phyloP scores from a whole-genome alignment of 2,329 filamentous ascomycete species.

The Bipolaris victoriae region DNA sequence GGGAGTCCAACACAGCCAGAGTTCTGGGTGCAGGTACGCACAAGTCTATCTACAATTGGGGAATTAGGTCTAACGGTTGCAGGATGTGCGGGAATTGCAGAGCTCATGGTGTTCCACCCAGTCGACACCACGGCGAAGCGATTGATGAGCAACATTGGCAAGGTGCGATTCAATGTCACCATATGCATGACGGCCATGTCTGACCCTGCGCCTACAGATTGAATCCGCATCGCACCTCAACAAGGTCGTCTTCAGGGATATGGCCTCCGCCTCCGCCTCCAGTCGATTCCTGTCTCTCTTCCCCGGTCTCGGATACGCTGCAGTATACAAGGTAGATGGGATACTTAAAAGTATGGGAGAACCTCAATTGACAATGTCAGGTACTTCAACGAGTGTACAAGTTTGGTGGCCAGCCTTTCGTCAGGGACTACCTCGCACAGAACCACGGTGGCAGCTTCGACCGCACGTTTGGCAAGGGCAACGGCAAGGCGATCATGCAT shows the following conservation, averaged over 20 bases:
- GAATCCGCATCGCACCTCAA: constrained; percentile 71
- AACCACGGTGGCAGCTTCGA: constrained; percentile 88
- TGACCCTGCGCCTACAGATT: constrained; percentile 55
- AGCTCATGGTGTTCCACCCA: constrained; percentile 78
- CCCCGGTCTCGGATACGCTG: constrained; percentile 94
- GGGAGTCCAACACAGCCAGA: constrained; percentile 87
- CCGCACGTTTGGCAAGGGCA: constrained; percentile 89
- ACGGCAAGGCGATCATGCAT: constrained; percentile 97
- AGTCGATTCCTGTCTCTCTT: constrained; percentile 94
- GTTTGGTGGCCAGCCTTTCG: constrained; percentile 96
- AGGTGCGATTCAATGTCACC: constrained; percentile 52
- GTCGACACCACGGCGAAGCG: constrained; percentile 99
- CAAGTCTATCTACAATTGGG: neutral
- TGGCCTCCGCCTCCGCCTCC: constrained; percentile 71
- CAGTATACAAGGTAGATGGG: constrained; percentile 82
- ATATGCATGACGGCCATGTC: constrained; percentile 6
- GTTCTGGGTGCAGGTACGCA: constrained; percentile 88
- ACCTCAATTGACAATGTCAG: constrained; percentile 48
- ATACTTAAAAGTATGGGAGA: neutral
- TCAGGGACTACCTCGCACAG: constrained; percentile 81
- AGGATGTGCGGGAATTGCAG: constrained; percentile 93
- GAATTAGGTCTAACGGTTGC: constrained; percentile 18
- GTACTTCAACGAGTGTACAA: constrained; percentile 97
- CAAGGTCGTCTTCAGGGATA: constrained; percentile 91
- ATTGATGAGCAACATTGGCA: constrained; percentile 96